These are phyloP conservation scores for Xylariaceae sp. DNA, from an alignment of 2,329 filamentous ascomycete species.

Conservation along the genomic window DNA sequence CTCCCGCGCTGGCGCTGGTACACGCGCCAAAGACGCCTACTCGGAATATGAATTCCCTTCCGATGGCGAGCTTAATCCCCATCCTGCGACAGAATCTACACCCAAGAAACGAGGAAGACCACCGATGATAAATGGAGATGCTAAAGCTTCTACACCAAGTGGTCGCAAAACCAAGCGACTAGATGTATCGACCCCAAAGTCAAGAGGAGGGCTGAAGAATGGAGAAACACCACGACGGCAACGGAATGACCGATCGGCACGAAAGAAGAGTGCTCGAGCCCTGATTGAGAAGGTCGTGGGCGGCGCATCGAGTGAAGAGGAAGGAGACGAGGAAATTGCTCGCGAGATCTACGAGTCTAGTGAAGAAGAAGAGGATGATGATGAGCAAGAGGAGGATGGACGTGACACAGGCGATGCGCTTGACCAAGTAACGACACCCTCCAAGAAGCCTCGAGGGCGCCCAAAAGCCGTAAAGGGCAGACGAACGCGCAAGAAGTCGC, in stretches of 20 bases:
- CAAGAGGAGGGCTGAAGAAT: slow-evolving; percentile 23
- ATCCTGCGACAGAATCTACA: slow-evolving; percentile 14
- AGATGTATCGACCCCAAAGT: slow-evolving; percentile 24
- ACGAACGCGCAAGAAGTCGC: slow-evolving; percentile 58
- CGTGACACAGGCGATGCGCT: slow-evolving; percentile 28
- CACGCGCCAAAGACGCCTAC: slow-evolving; percentile 7
- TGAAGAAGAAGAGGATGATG: slow-evolving; percentile 36
- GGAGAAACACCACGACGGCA: slow-evolving; percentile 61
- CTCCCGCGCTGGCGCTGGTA: slow-evolving; percentile 3
- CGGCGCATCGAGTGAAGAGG: slow-evolving; percentile 66
- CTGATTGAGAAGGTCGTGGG: slow-evolving; percentile 70
- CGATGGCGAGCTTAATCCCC: slow-evolving; percentile 19
- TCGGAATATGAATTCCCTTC: slow-evolving; percentile 31
- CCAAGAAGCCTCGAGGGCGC: slow-evolving; percentile 50
- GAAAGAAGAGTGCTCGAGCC: slow-evolving; percentile 76
- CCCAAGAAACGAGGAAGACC: slow-evolving; percentile 22
- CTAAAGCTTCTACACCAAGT: slow-evolving; percentile 18
- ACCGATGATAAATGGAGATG: slow-evolving; percentile 7
- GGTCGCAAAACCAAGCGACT: slow-evolving; percentile 19
- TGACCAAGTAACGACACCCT: slow-evolving; percentile 36
- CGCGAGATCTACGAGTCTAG: slow-evolving; percentile 64
- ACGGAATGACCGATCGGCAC: slow-evolving; percentile 78
- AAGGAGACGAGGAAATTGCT: slow-evolving; percentile 66
- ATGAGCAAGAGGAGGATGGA: slow-evolving; percentile 23
- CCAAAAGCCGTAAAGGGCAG: slow-evolving; percentile 34